Evolutionary conservation across 352 stramenopile species (phyloP), one percentile per base, ranked within the genome.

Genomic region (Phytophthora niederhauseri): DNA sequence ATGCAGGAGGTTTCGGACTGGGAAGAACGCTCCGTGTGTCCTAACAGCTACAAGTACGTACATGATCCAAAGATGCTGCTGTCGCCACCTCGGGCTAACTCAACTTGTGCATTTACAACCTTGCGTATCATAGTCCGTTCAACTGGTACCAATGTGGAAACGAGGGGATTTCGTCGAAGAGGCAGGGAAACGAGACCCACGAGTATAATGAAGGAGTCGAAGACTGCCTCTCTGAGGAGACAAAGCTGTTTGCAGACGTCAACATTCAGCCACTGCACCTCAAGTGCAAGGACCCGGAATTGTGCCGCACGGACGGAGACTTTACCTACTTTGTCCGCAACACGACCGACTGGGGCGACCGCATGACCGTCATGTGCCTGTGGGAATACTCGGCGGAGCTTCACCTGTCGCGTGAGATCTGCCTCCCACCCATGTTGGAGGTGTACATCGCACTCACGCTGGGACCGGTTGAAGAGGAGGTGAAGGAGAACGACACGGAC

Each of bases 141-240:
- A 93, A 91, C 71, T 94, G 83, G 87, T 93, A 94, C 61, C 84
- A 93, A 31, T 94, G 87, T 26, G 83, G 82, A 6, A 91, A 91
- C 50, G 73, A 82, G 70, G 80, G 77, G 7, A 81, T 87, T 59
- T 77, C 64, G n/a, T 64, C 71, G 30, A 68, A 61, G 12, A 58
- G 68, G 20, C 62, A 76, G 30, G 58, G 45, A 36, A 83, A 89
- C 56, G 58, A 66, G 14, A 82, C 64, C 0, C 57, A 72, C 9
- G 64, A 77, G 17, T 91, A 80, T 57, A 87, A 92, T 38, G 72
- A 81, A n/a, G 73, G 73, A 19, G 55, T 93, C 20, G 53, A 87
- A 26, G 78, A 75, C 8, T 94, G 84, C 48, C 66, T 93, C 3
- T 81, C 76, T 8, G 73, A 92, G 1, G 80, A 93, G 57, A 91